Evolutionary conservation across 805 yeast species (phyloP).

Genomic region (Alloascoidea hylecoeti): DNA sequence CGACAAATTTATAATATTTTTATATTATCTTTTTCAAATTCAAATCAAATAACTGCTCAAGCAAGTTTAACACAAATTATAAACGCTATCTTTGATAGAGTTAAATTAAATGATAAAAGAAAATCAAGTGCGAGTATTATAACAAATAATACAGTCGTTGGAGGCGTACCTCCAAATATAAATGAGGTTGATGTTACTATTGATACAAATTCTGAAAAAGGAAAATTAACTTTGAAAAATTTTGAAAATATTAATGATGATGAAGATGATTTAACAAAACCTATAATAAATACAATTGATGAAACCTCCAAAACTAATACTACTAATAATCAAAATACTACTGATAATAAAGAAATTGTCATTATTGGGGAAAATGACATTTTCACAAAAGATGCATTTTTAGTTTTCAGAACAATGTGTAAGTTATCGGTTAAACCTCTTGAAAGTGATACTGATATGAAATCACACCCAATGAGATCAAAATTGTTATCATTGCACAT

Average conservation of each 20-base stretch:
- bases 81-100: slow-evolving; percentile 69
- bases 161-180: neutral
- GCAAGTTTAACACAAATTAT: slow-evolving; percentile 89
- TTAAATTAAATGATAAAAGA: slow-evolving; percentile 18
- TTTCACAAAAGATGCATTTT: slow-evolving; percentile 78
- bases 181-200: too few species aligned
- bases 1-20: slow-evolving; percentile 90
- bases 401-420: slow-evolving; percentile 90
- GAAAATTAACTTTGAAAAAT: slow-evolving; percentile 15
- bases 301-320: slow-evolving; percentile 3
- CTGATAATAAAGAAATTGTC: slow-evolving; percentile 21
- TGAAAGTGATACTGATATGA: slow-evolving; percentile 71
- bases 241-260: slow-evolving; percentile 17
- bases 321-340: too few species aligned
- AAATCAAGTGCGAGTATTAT: slow-evolving; percentile 7
- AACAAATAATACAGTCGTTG: neutral
- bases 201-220: slow-evolving; percentile 3
- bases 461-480: slow-evolving; percentile 86
- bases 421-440: slow-evolving; percentile 76
- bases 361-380: slow-evolving; percentile 47
- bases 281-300: slow-evolving; percentile 11
- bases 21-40: slow-evolving; percentile 63
- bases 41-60: slow-evolving; percentile 90
- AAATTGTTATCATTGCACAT: slow-evolving; percentile 80
- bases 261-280: slow-evolving; percentile 11